Conservation (phyloP, 768 basidiomycete species). For the Termitomyces sp. region DNA sequence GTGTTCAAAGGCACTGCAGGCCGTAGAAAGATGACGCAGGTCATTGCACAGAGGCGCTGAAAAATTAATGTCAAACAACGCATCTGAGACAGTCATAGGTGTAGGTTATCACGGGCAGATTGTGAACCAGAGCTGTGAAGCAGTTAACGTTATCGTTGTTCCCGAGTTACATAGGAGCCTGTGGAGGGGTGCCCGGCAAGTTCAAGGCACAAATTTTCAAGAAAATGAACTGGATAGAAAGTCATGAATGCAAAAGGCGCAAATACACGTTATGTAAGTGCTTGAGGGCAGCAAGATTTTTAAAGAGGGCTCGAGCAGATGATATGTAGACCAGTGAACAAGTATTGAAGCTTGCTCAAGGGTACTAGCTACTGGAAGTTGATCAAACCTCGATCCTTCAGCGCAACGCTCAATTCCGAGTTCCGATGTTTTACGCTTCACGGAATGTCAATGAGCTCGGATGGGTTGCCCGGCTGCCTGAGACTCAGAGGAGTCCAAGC, state of each 20-base stretch:
- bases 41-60: too few relatives aligned
- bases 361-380: too few relatives aligned
- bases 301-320: too few relatives aligned
- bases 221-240: not conserved
- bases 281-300: not conserved
- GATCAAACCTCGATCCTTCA: too few relatives aligned
- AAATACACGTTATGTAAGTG: not conserved
- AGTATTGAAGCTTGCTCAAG: too few relatives aligned
- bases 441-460: too few relatives aligned
- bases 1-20: not conserved
- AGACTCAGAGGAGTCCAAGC: not conserved
- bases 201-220: not conserved
- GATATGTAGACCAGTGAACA: too few relatives aligned
- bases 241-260: not conserved
- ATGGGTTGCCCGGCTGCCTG: not conserved
- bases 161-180: too few relatives aligned
- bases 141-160: not conserved
- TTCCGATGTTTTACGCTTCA: not conserved
- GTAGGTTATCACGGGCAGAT: not conserved
- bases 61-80: too few relatives aligned
- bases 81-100: not conserved
- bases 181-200: too few relatives aligned
- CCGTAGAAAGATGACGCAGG: not conserved
- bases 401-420: too few relatives aligned
- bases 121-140: not conserved